A percentile compares a stretch with the other conserved stretches of the same genome.
These are phyloP conservation scores for Asclepias syriaca DNA, from an alignment of 257 asterid species.

Conservation along the genomic window DNA sequence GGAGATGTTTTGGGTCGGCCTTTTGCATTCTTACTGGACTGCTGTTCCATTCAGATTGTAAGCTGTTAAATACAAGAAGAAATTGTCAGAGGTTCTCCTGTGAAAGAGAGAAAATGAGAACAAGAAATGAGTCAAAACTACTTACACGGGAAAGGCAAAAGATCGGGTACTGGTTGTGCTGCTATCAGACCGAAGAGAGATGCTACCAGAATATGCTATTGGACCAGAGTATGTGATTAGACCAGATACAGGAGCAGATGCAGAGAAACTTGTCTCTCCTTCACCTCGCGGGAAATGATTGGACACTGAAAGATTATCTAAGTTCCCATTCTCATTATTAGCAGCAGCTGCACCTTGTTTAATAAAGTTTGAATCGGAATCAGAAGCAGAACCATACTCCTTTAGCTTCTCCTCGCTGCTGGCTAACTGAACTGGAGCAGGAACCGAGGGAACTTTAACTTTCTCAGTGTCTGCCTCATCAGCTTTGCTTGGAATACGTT, in stretches of 20 bases:
- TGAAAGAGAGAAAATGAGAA: background rate
- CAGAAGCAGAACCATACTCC: slow-evolving; percentile 15
- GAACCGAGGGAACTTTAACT: slow-evolving; percentile 5
- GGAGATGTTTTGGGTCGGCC: slow-evolving; percentile 53
- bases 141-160: slow-evolving; percentile 85
- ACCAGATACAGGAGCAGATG: slow-evolving; percentile 37
- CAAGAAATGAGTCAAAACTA: background rate
- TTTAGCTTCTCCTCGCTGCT: slow-evolving; percentile 17
- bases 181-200: slow-evolving; percentile 82
- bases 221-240: slow-evolving; percentile 61
- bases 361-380: slow-evolving; percentile 12
- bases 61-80: slow-evolving; percentile 33
- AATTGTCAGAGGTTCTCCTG: background rate
- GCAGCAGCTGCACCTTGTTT: slow-evolving; percentile 5
- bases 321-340: slow-evolving; percentile 14
- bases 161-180: slow-evolving; percentile 83
- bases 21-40: slow-evolving; percentile 93
- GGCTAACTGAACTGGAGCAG: slow-evolving; percentile 15
- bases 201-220: slow-evolving; percentile 59
- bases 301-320: slow-evolving; percentile 17
- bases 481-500: slow-evolving; percentile 17
- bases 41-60: slow-evolving; percentile 85
- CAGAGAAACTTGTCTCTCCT: slow-evolving; percentile 80
- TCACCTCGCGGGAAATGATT: slow-evolving; percentile 35
- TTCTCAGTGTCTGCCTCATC: slow-evolving; percentile 13